These are phyloP conservation scores for Hericium coralloides DNA, from an alignment of 768 basidiomycete genomes.

Conservation along the genomic window DNA sequence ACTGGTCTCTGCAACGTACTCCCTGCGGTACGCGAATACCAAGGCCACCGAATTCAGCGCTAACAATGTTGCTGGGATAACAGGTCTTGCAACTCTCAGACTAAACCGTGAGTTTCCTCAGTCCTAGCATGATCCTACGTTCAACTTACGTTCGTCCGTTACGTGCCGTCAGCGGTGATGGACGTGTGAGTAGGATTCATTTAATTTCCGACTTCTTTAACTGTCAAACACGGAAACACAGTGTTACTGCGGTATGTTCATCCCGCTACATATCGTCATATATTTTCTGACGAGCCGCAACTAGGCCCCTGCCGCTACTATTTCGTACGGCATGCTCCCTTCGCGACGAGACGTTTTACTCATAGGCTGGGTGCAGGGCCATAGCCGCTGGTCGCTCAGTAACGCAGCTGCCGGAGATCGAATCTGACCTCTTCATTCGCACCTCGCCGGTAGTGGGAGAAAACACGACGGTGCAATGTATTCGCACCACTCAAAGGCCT, in stretches of 20 bases:
- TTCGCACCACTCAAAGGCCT: background rate
- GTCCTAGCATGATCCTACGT: background rate
- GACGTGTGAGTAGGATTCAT: background rate
- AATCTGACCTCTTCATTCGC: background rate
- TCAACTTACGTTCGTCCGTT: background rate
- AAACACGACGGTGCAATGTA: background rate
- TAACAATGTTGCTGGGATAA: background rate
- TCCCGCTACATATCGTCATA: background rate
- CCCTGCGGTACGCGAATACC: background rate
- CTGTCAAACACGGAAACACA: background rate
- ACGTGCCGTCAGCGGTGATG: background rate
- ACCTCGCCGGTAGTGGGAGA: background rate
- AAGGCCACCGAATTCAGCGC: background rate
- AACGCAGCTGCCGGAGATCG: background rate
- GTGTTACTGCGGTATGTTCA: background rate
- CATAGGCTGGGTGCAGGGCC: background rate
- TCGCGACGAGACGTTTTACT: too few species aligned
- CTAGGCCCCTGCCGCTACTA: too few species aligned
- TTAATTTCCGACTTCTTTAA: background rate
- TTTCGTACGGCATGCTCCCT: too few species aligned
- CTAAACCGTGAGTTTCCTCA: background rate
- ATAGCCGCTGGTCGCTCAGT: background rate
- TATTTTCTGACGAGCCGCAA: too few species aligned
- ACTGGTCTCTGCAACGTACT: background rate
- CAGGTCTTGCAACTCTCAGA: background rate